phyloP scores from a whole-genome alignment of 192 early-diverging fungal species.

The Coemansia sp. region DNA sequence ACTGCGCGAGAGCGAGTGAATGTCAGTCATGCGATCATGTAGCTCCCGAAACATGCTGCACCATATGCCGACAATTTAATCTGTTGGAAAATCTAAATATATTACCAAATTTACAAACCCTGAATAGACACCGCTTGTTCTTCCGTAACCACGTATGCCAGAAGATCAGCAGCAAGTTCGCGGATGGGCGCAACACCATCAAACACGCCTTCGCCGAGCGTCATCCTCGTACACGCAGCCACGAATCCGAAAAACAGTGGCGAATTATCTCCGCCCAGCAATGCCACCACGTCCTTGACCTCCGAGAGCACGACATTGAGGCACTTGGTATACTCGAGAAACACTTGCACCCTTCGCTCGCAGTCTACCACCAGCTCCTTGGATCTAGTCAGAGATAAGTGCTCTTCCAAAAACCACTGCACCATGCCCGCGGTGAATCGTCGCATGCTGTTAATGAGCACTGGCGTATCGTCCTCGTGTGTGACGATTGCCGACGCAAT shows the following conservation, averaged over 20 bases:
- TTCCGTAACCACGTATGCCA: slow-evolving; percentile 53
- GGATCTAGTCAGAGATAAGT: slow-evolving; percentile 15
- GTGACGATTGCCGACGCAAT: slow-evolving; percentile 40
- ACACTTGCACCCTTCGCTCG: slow-evolving; percentile 28
- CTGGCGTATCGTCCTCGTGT: slow-evolving; percentile 35
- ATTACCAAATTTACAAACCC: slow-evolving; percentile 7
- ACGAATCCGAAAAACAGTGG: slow-evolving; percentile 55
- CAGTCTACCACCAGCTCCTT: background rate
- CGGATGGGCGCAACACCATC: slow-evolving; percentile 15
- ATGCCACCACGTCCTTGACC: slow-evolving; percentile 40
- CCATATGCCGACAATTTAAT: background rate
- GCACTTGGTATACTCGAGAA: slow-evolving; percentile 50
- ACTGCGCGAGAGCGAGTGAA: background rate
- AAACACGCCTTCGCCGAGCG: slow-evolving; percentile 44
- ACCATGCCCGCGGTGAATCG: slow-evolving; percentile 33
- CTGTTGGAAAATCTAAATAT: background rate
- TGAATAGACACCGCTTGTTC: slow-evolving; percentile 52
- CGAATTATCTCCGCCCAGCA: slow-evolving; percentile 49
- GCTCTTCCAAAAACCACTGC: slow-evolving; percentile 50
- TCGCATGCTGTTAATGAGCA: slow-evolving; percentile 34
- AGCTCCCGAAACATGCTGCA: too few species aligned
- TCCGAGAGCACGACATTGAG: slow-evolving; percentile 51
- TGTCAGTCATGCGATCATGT: too few species aligned
- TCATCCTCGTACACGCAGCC: slow-evolving; percentile 49
- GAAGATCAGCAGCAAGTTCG: slow-evolving; percentile 48